Percentiles rank a stretch among this genome's conserved stretches.
Conservation (phyloP, 306 rosid species). For the Glycine latifolia region DNA sequence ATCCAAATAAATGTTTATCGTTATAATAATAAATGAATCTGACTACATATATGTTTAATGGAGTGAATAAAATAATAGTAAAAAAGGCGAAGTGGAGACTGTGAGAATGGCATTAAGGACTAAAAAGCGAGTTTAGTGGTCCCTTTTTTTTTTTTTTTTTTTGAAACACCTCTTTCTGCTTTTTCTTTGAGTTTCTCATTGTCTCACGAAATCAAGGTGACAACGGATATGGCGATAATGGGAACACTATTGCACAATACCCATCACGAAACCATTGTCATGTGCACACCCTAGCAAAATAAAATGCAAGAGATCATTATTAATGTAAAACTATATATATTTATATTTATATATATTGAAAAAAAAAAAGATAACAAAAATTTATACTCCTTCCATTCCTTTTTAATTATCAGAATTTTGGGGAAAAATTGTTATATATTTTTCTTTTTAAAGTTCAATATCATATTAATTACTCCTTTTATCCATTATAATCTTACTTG, state of each 20-base stretch:
- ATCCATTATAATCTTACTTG: too few relatives aligned
- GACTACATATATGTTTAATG: neutral
- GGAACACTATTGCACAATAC: neutral
- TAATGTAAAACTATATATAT: too few relatives aligned
- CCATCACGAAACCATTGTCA: slow-evolving; percentile 54
- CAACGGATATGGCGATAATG: slow-evolving; percentile 27
- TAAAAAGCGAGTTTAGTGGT: slow-evolving; percentile 41
- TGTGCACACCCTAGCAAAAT: neutral
- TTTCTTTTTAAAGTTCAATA: too few relatives aligned
- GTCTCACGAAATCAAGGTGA: slow-evolving; percentile 58
- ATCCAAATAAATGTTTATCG: neutral
- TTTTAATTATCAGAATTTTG: too few relatives aligned
- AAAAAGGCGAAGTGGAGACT: slow-evolving; percentile 14
- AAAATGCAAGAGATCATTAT: neutral
- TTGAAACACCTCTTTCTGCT: slow-evolving; percentile 35
- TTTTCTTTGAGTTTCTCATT: slow-evolving; percentile 50
- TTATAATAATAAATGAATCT: neutral
- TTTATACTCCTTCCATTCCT: too few relatives aligned
- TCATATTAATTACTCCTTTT: too few relatives aligned
- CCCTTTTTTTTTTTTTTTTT: neutral
- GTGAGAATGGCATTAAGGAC: slow-evolving; percentile 37
- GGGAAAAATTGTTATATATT: too few relatives aligned
- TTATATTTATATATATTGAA: too few relatives aligned
- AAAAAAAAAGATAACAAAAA: too few relatives aligned
- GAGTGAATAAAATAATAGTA: slow-evolving; percentile 22